phyloP scores from a whole-genome alignment of 345 rosid species.

The Syzygium aromaticum region DNA sequence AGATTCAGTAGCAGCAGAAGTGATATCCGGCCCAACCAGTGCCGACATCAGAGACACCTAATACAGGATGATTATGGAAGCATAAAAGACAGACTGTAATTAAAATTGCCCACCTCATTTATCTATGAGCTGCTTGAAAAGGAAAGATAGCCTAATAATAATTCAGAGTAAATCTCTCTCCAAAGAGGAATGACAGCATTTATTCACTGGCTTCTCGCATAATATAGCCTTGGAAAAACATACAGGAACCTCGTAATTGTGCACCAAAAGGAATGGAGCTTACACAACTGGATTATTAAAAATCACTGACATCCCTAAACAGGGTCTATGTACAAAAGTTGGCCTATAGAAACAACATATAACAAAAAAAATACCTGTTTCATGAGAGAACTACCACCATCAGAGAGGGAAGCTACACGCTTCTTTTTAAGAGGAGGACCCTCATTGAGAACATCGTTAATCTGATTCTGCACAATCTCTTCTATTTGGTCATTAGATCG shows the following conservation, averaged over 20 bases:
- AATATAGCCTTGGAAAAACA: neutral
- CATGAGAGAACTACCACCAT: constrained; percentile 53
- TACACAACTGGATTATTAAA: neutral
- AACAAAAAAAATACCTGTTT: constrained; percentile 48
- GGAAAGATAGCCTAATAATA: neutral
- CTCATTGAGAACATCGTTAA: constrained; percentile 29
- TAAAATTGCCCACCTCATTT: neutral
- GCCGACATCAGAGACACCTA: constrained; percentile 60
- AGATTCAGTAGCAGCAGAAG: constrained; percentile 78
- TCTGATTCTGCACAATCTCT: constrained; percentile 27
- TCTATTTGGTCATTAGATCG: constrained; percentile 16
- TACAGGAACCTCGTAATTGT: neutral
- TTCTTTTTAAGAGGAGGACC: constrained; percentile 53
- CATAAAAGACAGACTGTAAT: neutral
- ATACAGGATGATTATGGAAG: constrained; percentile 6
- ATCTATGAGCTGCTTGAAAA: neutral
- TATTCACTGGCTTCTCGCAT: neutral
- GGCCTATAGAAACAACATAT: neutral
- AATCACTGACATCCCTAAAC: neutral
- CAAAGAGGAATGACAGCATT: neutral
- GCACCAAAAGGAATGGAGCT: neutral
- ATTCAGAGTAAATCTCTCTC: neutral
- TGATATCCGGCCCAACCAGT: constrained; percentile 49
- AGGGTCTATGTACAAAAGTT: neutral
- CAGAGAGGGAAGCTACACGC: constrained; percentile 26